phyloP scores from a whole-genome alignment of 441 rosid genomes.

The Codiaeum variegatum region DNA sequence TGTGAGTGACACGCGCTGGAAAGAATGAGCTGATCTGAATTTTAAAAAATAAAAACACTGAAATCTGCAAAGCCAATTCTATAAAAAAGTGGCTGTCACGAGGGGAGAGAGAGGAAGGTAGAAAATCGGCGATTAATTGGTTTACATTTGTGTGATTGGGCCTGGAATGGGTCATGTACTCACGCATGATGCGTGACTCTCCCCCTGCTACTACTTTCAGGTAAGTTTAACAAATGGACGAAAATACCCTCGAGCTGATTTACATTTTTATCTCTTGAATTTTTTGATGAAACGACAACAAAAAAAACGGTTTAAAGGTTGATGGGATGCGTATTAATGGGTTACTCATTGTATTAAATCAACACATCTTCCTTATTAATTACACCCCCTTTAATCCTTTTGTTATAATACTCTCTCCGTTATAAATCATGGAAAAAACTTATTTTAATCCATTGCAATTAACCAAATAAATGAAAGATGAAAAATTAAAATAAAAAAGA shows the following conservation, averaged over 20 bases:
- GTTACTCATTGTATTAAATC: background rate
- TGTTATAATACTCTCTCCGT: too few species aligned
- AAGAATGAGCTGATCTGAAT: background rate
- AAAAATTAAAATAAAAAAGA: too few species aligned
- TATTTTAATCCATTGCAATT: too few species aligned
- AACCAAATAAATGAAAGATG: too few species aligned
- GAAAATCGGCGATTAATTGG: too few species aligned
- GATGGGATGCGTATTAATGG: background rate
- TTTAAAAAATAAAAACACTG: background rate
- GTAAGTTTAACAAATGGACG: background rate
- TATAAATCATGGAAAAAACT: too few species aligned
- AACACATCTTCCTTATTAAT: background rate
- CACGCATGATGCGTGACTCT: conserved; percentile 32
- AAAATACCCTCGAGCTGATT: background rate
- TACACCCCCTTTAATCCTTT: background rate
- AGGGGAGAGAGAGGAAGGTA: background rate
- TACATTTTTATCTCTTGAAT: background rate
- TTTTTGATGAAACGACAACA: background rate
- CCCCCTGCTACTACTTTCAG: background rate
- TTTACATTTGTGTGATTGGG: conserved; percentile 7
- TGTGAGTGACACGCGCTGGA: background rate
- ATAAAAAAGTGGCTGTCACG: conserved; percentile 2
- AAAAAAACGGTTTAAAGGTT: background rate
- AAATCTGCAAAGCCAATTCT: background rate
- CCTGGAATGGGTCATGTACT: conserved; percentile 22